Evolutionary conservation across 2,329 filamentous ascomycete genomes (phyloP), one percentile per base, ranked within the genome.

Genomic region (Arthroderma uncinatum): DNA sequence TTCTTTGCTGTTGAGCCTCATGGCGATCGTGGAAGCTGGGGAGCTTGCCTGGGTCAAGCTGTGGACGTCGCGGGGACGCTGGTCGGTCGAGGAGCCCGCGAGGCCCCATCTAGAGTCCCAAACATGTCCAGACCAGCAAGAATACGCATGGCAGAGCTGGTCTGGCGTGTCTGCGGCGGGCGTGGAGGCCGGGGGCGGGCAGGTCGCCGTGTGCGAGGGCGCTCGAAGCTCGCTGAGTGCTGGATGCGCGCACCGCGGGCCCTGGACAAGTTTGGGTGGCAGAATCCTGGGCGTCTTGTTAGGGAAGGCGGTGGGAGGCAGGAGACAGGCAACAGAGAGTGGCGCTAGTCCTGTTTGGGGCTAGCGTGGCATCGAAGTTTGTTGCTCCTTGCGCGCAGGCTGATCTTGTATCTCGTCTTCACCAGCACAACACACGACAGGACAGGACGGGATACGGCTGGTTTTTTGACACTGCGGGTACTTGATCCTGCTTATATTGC

Each of bases 1-100:
- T 69, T 69, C 58, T 62, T 64, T 60, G 61, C 58, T 55, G 14
- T 53, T 53, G 50, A 53, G 50, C 50, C 50, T 34, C 50, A 53
- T 14, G 50, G 5, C 50, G 50, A 53, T 53, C 50, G 37, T 9
- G 10, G 39, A 42, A 10, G 16, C 16, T 23, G 39, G 39, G 39
- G 39, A 42, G 39, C 39, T 12, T 19, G 44, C 25, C 21, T 9
- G 10, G 44, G 44, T 14, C 12, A 19, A 48, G 21, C n/a, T n/a
- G n/a, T n/a, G 21, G 44, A 25, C 10, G 44, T 28, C 44, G 44
- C 21, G 23, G 21, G 28, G 44, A 14, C 1, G 21, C 9, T 28
- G 44, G 2, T 28, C 23, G 12, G 12, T 8, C 4, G 36, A n/a
- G 23, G 9, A 34, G n/a, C 19, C 5, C 7, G 39, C 9, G 9